A percentile compares a stretch with the other conserved stretches of the same genome.
Evolutionary conservation across 768 basidiomycete genomes (phyloP).

Genomic region (Hypholoma fasciculare): DNA sequence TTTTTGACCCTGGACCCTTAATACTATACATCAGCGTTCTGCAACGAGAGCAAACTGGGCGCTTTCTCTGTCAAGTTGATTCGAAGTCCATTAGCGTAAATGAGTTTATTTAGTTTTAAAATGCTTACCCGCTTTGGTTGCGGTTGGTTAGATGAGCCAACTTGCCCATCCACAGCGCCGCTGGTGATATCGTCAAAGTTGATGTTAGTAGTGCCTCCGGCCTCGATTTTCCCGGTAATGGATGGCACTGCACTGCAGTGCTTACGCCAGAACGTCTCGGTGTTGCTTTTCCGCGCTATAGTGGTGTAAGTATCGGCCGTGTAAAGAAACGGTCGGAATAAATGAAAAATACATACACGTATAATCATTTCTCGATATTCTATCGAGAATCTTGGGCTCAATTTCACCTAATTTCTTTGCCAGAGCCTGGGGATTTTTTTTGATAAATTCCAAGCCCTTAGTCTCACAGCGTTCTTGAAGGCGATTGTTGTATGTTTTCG

Average conservation of each 20-base stretch:
- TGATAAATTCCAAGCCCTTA: neutral
- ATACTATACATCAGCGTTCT: conserved; percentile 2
- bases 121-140: too few relatives aligned
- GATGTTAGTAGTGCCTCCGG: too few relatives aligned
- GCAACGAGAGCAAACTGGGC: conserved; percentile 2
- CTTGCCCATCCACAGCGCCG: too few relatives aligned
- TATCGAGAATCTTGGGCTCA: neutral
- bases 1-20: neutral
- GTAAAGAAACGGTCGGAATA: too few relatives aligned
- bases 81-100: neutral
- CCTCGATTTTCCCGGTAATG: neutral
- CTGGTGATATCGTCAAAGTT: too few relatives aligned
- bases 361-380: neutral
- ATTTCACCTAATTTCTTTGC: conserved; percentile 5
- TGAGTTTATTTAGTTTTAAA: too few relatives aligned
- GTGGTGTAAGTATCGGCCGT: too few relatives aligned
- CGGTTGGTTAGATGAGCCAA: too few relatives aligned
- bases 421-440: conserved; percentile 8
- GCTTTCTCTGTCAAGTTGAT: neutral
- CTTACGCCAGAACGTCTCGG: conserved; percentile 3
- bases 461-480: neutral
- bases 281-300: neutral
- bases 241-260: conserved; percentile 8
- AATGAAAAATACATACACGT: neutral
- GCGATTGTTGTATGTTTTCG: neutral